Evolutionary conservation across 441 rosid genomes (phyloP), one percentile per base, ranked within the genome.

Genomic region (Bruguiera hainesii): DNA sequence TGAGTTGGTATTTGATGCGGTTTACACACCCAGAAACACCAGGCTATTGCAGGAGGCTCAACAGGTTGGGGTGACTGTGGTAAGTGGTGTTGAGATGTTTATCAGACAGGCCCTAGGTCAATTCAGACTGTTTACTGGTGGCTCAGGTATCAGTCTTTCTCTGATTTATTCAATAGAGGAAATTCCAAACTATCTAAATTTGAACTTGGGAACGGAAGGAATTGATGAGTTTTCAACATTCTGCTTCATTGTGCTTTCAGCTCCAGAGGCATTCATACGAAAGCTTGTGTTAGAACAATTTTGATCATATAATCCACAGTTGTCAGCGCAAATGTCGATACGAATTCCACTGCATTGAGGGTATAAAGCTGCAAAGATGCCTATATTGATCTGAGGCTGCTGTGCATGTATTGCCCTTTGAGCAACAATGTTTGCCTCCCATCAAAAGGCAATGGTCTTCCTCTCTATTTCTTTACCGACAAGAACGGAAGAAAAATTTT

Each of bases 51-150:
- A 78, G 74, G 87, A 82, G n/a, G 86, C 88, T 1, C 73, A 77
- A 64, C 84, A 80, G 39, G 83, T 77, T 0, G 90, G 88, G 57
- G 81, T 82, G 39, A 73, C 78, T 52, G 70, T 23, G 23, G 90
- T 86, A 5, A 67, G 84, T 33, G 90, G 88, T 35, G 81, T 80
- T 23, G 88, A 83, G 66, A 86, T 86, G 90, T 84, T 86, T 81
- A 76, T 86, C 61, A 71, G 84, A 23, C 90, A 86, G 62, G 88
- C 90, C 37, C 60, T 78, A 3, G 79, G 76, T 28, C 90, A 86
- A 68, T 83, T 78, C 78, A 78, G 64, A 60, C 72, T 78, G 19
- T 81, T 81, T 73, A 81, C 84, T 13, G 78, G 71, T n/a, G 83
- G 83, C 65, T 66, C 74, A 74, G 79, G 83, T 80, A 65, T 35